Evolutionary conservation across 2,329 filamentous ascomycete genomes (phyloP), one percentile per base, ranked within the genome.

Genomic region (Colletotrichum cereale): DNA sequence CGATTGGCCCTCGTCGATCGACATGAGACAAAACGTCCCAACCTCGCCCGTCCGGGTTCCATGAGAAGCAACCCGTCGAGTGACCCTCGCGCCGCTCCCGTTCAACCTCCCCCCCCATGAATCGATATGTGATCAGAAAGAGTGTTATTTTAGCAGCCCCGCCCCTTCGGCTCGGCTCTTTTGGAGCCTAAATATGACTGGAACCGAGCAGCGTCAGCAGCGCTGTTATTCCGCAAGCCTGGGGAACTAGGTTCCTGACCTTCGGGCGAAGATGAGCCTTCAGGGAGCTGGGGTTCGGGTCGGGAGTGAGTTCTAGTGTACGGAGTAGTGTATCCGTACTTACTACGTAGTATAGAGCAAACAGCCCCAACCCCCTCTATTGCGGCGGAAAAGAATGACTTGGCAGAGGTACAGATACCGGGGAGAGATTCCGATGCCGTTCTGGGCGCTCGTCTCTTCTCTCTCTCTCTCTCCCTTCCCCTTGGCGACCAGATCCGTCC

Each of bases 1-100:
- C 56, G 38, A 70, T 38, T 65, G 62, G 40, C 34, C 12, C 36
- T 40, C 31, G 38, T 57, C 57, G 26, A 29, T 44, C 8, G 60
- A 18, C 8, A 16, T 26, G 31, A 52, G 42, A 40, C 44, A 31
- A 52, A 44, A 52, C 18, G 21, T 52, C 24, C 16, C 31, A 62
- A 52, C 60, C 47, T 50, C 60, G 5, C 18, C 31, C 47, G 60
- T 29, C 34, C 31, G 10, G 60, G 24, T n/a, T 47, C 57, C 29
- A 29, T 24, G 40, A 34, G 7, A 47, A 61, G 14, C 57, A 61
- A 11, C 29, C 21, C 3, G 26, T 47, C 34, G 29, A 7, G 29
- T 8, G 18, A 24, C 31, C 29, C 34, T n/a, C 29, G n/a, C n/a
- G n/a, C n/a, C n/a, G n/a, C n/a, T n/a, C n/a, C n/a, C n/a, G n/a